These are phyloP conservation scores for Ascochyta pisi DNA, from an alignment of 2,329 filamentous ascomycete genomes.

Conservation along the genomic window DNA sequence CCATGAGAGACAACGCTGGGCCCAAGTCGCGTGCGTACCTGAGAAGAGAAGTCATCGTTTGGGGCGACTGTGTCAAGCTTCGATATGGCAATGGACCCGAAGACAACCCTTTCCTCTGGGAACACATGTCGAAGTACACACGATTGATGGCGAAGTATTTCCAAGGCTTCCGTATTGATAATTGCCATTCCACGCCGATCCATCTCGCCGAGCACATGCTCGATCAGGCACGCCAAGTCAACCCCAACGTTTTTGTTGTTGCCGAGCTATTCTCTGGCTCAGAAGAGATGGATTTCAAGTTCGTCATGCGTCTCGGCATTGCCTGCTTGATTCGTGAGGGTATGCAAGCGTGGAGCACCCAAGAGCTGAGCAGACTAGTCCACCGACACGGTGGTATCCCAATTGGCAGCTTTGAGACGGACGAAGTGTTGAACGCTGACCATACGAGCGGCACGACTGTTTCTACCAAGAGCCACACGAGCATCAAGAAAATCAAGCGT, in stretches of 20 bases:
- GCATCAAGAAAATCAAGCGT: constrained; percentile 82
- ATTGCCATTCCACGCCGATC: constrained; percentile 94
- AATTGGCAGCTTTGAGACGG: constrained; percentile 96
- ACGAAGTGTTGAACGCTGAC: constrained; percentile 75
- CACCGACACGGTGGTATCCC: constrained; percentile 92
- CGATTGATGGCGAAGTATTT: constrained; percentile 94
- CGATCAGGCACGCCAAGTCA: constrained; percentile 87
- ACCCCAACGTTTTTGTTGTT: constrained; percentile 88
- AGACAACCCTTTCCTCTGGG: constrained; percentile 93
- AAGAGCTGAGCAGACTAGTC: constrained; percentile 88
- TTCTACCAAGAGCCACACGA: constrained; percentile 56
- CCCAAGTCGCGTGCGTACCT: constrained; percentile 90
- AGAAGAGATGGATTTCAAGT: constrained; percentile 94
- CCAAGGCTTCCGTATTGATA: constrained; percentile 94
- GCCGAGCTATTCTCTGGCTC: constrained; percentile 96
- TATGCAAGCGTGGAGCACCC: constrained; percentile 98
- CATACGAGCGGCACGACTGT: constrained; percentile 34
- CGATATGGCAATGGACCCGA: constrained; percentile 81
- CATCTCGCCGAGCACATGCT: constrained; percentile 94
- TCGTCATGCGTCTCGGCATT: constrained; percentile 89
- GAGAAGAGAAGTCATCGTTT: constrained; percentile 94
- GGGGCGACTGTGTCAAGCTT: constrained; percentile 98
- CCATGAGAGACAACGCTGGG: constrained; percentile 90
- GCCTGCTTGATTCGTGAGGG: constrained; percentile 93
- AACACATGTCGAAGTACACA: constrained; percentile 94